Base-by-base conservation (phyloP, 768 basidiomycete species). In the Russula vinacea region DNA sequence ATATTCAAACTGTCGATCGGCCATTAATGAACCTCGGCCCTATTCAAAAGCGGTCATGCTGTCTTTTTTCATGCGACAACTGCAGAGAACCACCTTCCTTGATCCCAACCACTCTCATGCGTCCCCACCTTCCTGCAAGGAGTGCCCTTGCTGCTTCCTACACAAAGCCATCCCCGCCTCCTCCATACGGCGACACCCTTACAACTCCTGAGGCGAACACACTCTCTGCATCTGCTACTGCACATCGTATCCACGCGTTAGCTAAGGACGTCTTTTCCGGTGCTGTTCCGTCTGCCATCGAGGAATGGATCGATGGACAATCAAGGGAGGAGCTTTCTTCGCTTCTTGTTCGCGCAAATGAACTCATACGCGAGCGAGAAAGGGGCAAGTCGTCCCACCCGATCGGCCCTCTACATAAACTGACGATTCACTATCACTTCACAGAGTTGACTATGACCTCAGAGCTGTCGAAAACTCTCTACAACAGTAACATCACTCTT, bases 301-400 rank as follows among this genome's bases (percentile, higher is more conserved):
- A 79, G 29, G 78, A 80, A 26, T 85, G 85, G 86, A 74, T 81
- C 68, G 78, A 81, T 64, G 87, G 86, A 67, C 82, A 77, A 70
- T 89, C 88, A n/a, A 80, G 84, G 44, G 89, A 88, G 69, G 89
- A 91, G 69, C 79, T 94, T 51, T 79, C 85, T 5, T 81, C 81
- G 49, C 77, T 93, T 49, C 80, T 94, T 40, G 75, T 84, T 51
- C 85, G 86, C 72, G 92, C 90, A 0, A 87, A 88, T 67, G 84
- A 78, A 64, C 77, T 92, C 54, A 92, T 94, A 67, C 87, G 84
- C 72, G 84, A 86, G 63, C 80, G 91, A 44, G 90, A 90, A 75
- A 82, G 81, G 67, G 90, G 92, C 89, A 72, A 56, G 85, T 75
- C 51, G 26, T 29, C n/a, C 17, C 37, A 4, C 40, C 17, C 54